Evolutionary conservation across 1,139 yeast genomes (phyloP).

Genomic region (Arxiozyma telluris): DNA sequence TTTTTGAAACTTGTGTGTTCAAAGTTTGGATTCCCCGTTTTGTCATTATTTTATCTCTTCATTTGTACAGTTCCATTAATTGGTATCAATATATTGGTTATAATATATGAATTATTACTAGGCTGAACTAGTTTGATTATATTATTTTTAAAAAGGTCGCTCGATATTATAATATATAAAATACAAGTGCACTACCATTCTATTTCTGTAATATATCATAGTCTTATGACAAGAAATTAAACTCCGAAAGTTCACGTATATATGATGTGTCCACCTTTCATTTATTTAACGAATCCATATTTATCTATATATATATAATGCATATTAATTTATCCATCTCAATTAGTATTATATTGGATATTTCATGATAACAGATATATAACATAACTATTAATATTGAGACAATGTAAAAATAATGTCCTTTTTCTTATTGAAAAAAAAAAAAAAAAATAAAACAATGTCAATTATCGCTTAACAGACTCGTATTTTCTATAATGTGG

Average conservation of each 20-base stretch:
- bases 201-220: neutral
- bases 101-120: constrained; percentile 62
- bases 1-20: neutral
- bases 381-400: too few species aligned
- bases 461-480: neutral
- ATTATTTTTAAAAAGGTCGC: neutral
- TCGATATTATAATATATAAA: neutral
- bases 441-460: too few species aligned
- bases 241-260: neutral
- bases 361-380: neutral
- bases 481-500: constrained; percentile 1
- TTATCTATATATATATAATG: too few species aligned
- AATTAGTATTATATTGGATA: too few species aligned
- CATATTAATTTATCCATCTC: neutral
- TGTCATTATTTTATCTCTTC: neutral
- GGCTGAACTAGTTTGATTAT: constrained; percentile 33
- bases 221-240: neutral
- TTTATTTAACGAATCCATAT: too few species aligned
- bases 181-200: neutral
- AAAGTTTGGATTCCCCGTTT: neutral
- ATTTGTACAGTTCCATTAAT: constrained; percentile 50
- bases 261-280: neutral
- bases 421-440: neutral
- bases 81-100: constrained; percentile 55
- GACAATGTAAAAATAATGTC: neutral